phyloP scores from a whole-genome alignment of 1,139 yeast genomes.

The Pichia sp. region DNA sequence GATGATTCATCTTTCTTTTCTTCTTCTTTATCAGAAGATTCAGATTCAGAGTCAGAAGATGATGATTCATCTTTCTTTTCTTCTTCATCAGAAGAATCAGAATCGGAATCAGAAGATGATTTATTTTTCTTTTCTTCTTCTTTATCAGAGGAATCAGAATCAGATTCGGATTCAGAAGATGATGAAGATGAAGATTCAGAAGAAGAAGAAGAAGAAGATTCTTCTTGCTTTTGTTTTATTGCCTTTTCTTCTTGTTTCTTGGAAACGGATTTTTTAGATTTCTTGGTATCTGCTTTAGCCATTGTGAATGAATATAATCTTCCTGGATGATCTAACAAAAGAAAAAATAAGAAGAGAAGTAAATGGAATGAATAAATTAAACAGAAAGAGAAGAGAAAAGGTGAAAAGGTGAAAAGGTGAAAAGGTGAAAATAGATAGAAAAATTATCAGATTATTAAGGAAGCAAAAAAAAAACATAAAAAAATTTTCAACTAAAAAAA shows the following conservation, averaged over 20 bases:
- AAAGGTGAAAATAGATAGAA: not conserved
- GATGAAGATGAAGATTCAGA: constrained; percentile 21
- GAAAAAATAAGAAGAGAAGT: not conserved
- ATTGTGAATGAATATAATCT: constrained; percentile 15
- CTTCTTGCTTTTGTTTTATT: constrained; percentile 18
- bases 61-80: constrained; percentile 20
- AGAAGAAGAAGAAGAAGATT: constrained; percentile 24
- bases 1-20: constrained; percentile 20
- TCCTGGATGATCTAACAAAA: not conserved
- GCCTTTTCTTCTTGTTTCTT: constrained; percentile 25
- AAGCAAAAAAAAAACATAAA: not conserved
- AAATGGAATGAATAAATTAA: not conserved
- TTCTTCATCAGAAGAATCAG: constrained; percentile 26
- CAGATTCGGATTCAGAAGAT: constrained; percentile 19
- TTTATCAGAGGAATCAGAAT: constrained; percentile 27
- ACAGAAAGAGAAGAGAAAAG: not conserved
- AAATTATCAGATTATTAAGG: not conserved
- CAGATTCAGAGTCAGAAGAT: constrained; percentile 16
- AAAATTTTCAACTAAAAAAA: not conserved
- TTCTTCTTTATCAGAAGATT: constrained; percentile 28
- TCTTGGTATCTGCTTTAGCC: constrained; percentile 29
- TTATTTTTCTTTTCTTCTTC: constrained; percentile 17
- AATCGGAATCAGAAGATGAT: constrained; percentile 26
- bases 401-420: no score
- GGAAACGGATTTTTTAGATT: constrained; percentile 28